Conservation (phyloP, 2,329 filamentous ascomycete genomes). For the Thermothelomyces thermophilus region DNA sequence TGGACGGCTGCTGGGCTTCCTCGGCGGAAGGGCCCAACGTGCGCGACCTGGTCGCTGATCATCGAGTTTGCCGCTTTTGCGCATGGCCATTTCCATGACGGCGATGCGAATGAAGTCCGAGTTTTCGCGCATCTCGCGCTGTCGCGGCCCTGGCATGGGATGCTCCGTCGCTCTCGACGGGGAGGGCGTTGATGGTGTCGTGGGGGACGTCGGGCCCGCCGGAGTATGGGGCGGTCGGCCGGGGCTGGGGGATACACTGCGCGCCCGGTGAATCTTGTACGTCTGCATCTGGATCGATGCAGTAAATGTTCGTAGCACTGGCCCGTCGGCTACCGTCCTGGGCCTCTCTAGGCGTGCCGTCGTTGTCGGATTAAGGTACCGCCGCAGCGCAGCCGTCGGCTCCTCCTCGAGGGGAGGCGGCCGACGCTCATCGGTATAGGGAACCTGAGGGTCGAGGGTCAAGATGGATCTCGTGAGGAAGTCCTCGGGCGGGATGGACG, state of each 20-base stretch:
- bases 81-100: slow-evolving; percentile 68
- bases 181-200: slow-evolving; percentile 25
- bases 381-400: slow-evolving; percentile 58
- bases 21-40: slow-evolving; percentile 62
- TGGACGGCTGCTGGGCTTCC: slow-evolving; percentile 45
- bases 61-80: slow-evolving; percentile 58
- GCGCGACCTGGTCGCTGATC: slow-evolving; percentile 60
- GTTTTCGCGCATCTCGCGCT: slow-evolving; percentile 64
- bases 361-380: slow-evolving; percentile 60
- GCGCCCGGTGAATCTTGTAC: slow-evolving; percentile 53
- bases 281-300: slow-evolving; percentile 68
- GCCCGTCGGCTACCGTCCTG: slow-evolving; percentile 24
- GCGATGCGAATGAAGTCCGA: slow-evolving; percentile 64
- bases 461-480: slow-evolving; percentile 62
- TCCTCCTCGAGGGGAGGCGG: slow-evolving; percentile 57
- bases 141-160: slow-evolving; percentile 42
- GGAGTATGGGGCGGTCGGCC: slow-evolving; percentile 25
- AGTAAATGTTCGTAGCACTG: slow-evolving; percentile 40
- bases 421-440: slow-evolving; percentile 61
- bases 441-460: slow-evolving; percentile 58
- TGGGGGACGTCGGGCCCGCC: slow-evolving; percentile 26
- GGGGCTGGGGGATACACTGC: slow-evolving; percentile 30
- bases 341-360: slow-evolving; percentile 39
- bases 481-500: slow-evolving; percentile 59
- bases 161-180: slow-evolving; percentile 28